phyloP scores from a whole-genome alignment of 2,329 filamentous ascomycete species.

The Fusarium annulatum region DNA sequence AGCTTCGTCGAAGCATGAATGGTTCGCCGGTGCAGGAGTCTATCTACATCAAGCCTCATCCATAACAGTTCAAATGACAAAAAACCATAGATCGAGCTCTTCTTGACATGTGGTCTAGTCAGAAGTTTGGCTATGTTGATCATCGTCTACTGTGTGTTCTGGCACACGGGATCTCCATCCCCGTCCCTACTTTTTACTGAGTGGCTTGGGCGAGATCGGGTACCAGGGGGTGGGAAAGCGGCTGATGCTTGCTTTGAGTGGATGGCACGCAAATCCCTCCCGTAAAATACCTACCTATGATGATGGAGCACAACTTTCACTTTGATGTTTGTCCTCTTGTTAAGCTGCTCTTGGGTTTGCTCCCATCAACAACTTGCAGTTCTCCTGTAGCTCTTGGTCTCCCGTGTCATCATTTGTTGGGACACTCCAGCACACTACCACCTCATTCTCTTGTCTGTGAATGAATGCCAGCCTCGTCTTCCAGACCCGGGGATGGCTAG shows the following conservation, averaged over 20 bases:
- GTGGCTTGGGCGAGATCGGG: constrained; percentile 46
- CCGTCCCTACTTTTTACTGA: constrained; percentile 39
- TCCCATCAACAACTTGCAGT: background rate
- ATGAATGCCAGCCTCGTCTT: constrained; percentile 8
- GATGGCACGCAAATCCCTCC: constrained; percentile 42
- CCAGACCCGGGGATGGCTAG: constrained; percentile 28
- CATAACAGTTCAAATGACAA: background rate
- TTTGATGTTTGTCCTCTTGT: constrained; percentile 9
- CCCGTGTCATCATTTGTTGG: constrained; percentile 4
- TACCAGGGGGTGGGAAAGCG: constrained; percentile 38
- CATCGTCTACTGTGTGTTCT: constrained; percentile 36
- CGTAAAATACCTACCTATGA: constrained; percentile 10
- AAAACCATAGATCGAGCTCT: constrained; percentile 8
- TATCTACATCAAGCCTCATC: background rate
- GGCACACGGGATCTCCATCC: constrained; percentile 42
- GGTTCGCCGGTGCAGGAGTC: constrained; percentile 5
- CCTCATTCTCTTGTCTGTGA: constrained; percentile 2
- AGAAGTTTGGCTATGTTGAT: constrained; percentile 26
- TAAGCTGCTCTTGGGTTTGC: background rate
- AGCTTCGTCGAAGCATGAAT: background rate
- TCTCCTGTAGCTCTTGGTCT: constrained; percentile 24
- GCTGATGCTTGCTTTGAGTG: constrained; percentile 29
- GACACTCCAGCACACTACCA: constrained; percentile 18
- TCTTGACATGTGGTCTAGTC: background rate
- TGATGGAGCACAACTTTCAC: background rate